Percentiles rank a stretch among this genome's conserved stretches.
These are phyloP conservation scores for Scheffersomyces amazonensis DNA, from an alignment of 805 yeast genomes.

Conservation along the genomic window DNA sequence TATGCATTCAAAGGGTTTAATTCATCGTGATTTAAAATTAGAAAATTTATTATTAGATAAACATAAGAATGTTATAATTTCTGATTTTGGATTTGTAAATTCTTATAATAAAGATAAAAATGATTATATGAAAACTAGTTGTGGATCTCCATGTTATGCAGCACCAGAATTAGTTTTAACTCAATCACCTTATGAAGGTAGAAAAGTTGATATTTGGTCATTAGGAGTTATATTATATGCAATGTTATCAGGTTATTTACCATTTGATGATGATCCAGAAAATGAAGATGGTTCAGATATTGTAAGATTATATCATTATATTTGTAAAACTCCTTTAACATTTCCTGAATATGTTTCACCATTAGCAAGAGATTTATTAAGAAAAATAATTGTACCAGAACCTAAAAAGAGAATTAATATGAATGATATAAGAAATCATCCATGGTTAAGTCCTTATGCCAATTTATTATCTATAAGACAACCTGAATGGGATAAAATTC, in stretches of 20 bases:
- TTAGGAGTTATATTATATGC: slow-evolving; percentile 94
- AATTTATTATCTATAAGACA: slow-evolving; percentile 82
- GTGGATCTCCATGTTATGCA: slow-evolving; percentile 98
- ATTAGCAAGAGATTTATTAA: slow-evolving; percentile 82
- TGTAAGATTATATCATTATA: slow-evolving; percentile 84
- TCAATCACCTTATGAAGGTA: slow-evolving; percentile 82
- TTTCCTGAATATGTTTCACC: slow-evolving; percentile 94
- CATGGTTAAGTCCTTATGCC: slow-evolving; percentile 85
- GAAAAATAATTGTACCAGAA: slow-evolving; percentile 81
- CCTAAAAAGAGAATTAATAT: slow-evolving; percentile 74
- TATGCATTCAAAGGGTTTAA: slow-evolving; percentile 76
- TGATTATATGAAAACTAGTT: slow-evolving; percentile 88
- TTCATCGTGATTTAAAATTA: slow-evolving; percentile 73
- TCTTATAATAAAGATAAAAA: slow-evolving; percentile 56
- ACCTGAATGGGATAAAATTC: slow-evolving; percentile 79
- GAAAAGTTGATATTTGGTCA: slow-evolving; percentile 96
- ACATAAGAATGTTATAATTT: slow-evolving; percentile 79
- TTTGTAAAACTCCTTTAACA: slow-evolving; percentile 85
- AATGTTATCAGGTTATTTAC: slow-evolving; percentile 95
- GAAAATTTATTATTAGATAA: slow-evolving; percentile 78
- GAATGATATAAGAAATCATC: slow-evolving; percentile 71
- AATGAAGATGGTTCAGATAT: slow-evolving; percentile 97
- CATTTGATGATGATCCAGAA: slow-evolving; percentile 95
- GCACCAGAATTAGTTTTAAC: slow-evolving; percentile 96
- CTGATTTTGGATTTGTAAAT: slow-evolving; percentile 95